Base-by-base conservation (phyloP, 1,284 basidiomycete species). In the Phellopilus nigrolimitatus region DNA sequence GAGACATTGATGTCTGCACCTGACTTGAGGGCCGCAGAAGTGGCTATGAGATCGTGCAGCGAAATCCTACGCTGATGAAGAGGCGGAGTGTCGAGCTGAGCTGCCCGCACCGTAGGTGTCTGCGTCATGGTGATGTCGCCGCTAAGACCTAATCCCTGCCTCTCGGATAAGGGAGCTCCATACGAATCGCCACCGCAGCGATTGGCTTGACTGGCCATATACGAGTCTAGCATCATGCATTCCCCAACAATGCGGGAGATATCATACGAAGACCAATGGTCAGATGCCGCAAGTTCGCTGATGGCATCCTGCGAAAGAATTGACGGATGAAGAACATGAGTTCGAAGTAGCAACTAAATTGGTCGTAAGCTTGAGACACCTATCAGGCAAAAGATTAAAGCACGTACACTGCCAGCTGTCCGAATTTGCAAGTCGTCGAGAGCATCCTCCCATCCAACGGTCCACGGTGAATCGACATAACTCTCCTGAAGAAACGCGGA, bases 391-490 rank as follows among this genome's bases (percentile, higher is more conserved):
- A 25, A 25, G 44, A 13, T 34, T 24, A 22, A 8, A 44, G 24
- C 30, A 82, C 76, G 84, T 80, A 61, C 74, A 78, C 66, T 76
- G 76, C 63, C 78, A 15, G 64, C 54, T 15, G 66, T 80, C 56
- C 84, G 74, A 58, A 93, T 80, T 60, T 83, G 78, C 50, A 79
- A 75, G 58, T 82, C 78, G 57, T 90, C 81, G n/a, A 91, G 66
- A 4, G 73, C 78, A 4, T 80, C 71, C 45, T 78, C 74, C 84
- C 88, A 91, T 40, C 68, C 71, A 28, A 78, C 69, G 13, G 70
- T 68, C 60, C 83, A 86, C 3, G 84, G 80, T 40, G 74, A 78
- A 45, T 74, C 67, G 39, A 77, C 67, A 4, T 65, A 61, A 53
- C 66, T 72, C 28, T 75, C 71, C 9, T 66, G 66, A 19, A 95